Evolutionary conservation across 202 grass and related monocot species (phyloP), one percentile per base, ranked within the genome.

Genomic region (Cymbopogon flexuosus): DNA sequence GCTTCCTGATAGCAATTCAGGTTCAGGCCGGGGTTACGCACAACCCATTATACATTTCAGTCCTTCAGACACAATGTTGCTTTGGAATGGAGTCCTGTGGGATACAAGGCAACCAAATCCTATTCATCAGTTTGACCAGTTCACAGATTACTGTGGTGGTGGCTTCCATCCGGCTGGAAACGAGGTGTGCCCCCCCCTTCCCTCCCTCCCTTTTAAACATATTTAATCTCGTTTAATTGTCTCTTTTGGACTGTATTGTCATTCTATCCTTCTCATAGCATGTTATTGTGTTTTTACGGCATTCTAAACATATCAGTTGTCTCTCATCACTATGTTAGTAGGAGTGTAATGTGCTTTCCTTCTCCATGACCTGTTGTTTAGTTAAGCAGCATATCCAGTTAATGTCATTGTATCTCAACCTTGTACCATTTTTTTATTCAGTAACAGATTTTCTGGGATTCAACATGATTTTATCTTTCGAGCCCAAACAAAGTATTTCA

Each of bases 111-210:
- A 74, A 45, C 65, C 84, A 13, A 83, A 79, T 73, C 71, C 88
- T 62, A 24, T 98, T 40, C 90, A 93, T 89, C 88, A 88, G 60
- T 98, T 98, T 70, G 96, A 98, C 57, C 96, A 95, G 70, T 98
- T 98, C 80, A 98, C 96, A 54, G 96, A 98, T 79, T 98, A 95
- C 37, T 87, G 96, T 34, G 96, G 96, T 0, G 96, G 96, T 75
- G 96, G 96, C 30, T 98, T 98, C 71, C 96, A 98, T 88, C 96
- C 96, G 72, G 86, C 92, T 43, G 96, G 96, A 77, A 98, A 98
- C 34, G 96, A 98, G 92, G 96, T 98, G 46, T 3, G 2, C 31
- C 31, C 31, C 31, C 31, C 31, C 31, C 31, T 3, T 3, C 31
- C 31, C 31, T 3, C 31, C 3, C 31, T 3, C 3, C 31, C 31